Conservation (phyloP, 768 basidiomycete genomes). For the Hydnomerulius pinastri region DNA sequence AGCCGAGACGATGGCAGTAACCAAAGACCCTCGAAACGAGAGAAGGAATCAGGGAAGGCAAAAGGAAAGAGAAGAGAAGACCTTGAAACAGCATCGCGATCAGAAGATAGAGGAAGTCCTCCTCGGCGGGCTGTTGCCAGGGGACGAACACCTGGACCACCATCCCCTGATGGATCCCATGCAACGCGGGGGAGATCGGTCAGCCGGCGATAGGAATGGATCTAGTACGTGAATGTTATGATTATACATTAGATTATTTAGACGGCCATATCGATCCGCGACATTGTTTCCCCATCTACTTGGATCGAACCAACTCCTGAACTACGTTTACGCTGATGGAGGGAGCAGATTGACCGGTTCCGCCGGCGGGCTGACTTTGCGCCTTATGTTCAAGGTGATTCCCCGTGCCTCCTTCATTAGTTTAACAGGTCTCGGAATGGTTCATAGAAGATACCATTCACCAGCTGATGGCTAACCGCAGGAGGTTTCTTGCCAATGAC, state of each 20-base stretch:
- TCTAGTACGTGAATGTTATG: conserved; percentile 1
- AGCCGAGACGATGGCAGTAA: conserved; percentile 4
- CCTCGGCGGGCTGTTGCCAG: conserved; percentile 12
- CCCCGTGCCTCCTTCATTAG: too few relatives aligned
- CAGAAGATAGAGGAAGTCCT: conserved; percentile 14
- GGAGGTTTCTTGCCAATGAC: too few relatives aligned
- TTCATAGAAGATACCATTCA: too few relatives aligned
- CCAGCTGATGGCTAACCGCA: too few relatives aligned
- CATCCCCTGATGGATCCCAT: conserved; percentile 14
- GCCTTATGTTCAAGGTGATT: too few relatives aligned
- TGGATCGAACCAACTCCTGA: too few relatives aligned
- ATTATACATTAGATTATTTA: conserved; percentile 13
- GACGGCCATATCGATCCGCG: conserved; percentile 6
- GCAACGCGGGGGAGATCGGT: conserved; percentile 22
- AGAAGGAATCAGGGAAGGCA: conserved; percentile 10
- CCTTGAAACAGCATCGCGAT: conserved; percentile 7
- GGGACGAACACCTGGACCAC: conserved; percentile 30
- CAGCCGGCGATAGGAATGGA: conserved; percentile 20
- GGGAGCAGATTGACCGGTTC: too few relatives aligned
- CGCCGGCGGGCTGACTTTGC: too few relatives aligned
- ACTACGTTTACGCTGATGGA: too few relatives aligned
- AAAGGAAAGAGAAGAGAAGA: conserved; percentile 18
- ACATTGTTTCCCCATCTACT: not conserved
- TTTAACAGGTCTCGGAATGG: too few relatives aligned
- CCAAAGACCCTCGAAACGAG: conserved; percentile 8